Base-by-base conservation (phyloP, 805 yeast genomes). In the Candida insectalens region DNA sequence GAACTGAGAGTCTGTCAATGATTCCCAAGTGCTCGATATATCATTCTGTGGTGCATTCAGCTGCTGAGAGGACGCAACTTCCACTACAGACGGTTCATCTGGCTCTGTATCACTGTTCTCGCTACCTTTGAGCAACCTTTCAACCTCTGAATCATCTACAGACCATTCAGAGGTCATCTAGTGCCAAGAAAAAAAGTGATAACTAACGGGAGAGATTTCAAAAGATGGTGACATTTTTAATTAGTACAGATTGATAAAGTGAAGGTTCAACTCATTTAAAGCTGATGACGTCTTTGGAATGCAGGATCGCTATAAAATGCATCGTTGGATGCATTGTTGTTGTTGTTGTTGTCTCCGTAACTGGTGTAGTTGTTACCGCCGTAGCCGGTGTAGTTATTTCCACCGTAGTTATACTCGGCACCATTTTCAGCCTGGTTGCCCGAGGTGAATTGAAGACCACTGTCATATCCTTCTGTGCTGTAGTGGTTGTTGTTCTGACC, bases 1-100 rank as follows among this genome's bases (percentile, higher is more conserved):
- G 20, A 65, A 53, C 41, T 62, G 60, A 2, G 57, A 51, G 41
- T 65, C 65, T 10, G 44, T 58, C 45, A 65, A 48, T 1, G 67
- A 60, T 3, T 60, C 52, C 60, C 60, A 54, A 12, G 10, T 21
- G 23, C 10, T 21, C 23, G 7, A 7, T 8, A 21, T 21, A 7
- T 25, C 49, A 50, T 12, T 45, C 44, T 10, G 21, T 16, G 8
- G 22, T 4, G 19, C 29, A 13, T 32, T 32, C 30, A 9, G 19
- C 16, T n/a, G 28, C 15, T 19, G 35, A 8, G 35, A 32, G 7
- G 35, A 32, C 9, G 30, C 19, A 10, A 32, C 35, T n/a, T 32
- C 35, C 15, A 32, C 26, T 6, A 19, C 10, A 6, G 20, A 9
- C 20, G 7, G 7, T 6, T 29, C 32, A 6, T 19, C 18, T 7